Evolutionary conservation across 1,139 yeast genomes (phyloP).

Genomic region (Geotrichum bryndzae): DNA sequence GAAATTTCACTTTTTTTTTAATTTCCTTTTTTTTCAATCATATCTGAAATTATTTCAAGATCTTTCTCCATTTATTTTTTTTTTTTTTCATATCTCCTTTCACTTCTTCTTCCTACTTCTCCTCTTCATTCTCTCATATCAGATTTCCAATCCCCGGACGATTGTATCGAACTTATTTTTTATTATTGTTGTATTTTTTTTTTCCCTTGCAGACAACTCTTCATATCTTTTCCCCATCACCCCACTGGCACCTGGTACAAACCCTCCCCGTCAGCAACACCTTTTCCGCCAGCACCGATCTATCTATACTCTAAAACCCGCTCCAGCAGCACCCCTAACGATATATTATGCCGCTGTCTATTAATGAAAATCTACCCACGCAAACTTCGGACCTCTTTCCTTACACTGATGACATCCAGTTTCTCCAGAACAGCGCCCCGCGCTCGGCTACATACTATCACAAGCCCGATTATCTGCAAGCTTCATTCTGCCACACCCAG

Average conservation of each 20-base stretch:
- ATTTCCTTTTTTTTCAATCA: not conserved
- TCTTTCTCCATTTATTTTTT: not conserved
- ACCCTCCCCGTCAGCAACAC: not conserved
- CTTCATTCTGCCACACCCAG: slow-evolving; percentile 14
- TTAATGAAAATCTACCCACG: not conserved
- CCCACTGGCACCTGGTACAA: not conserved
- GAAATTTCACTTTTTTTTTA: not conserved
- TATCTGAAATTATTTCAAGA: not conserved
- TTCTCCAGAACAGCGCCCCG: not conserved
- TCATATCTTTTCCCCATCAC: not conserved
- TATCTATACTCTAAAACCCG: not conserved
- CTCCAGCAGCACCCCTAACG: not conserved
- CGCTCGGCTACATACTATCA: not conserved
- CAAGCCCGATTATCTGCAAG: not conserved
- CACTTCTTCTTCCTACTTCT: not conserved
- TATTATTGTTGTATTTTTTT: too few relatives aligned
- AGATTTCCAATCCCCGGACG: too few relatives aligned
- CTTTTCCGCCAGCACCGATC: not conserved
- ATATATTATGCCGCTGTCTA: not conserved
- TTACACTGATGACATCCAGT: not conserved
- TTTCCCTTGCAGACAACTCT: too few relatives aligned
- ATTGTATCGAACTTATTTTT: too few relatives aligned
- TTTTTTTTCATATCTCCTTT: not conserved
- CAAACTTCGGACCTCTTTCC: not conserved
- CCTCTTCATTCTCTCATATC: too few relatives aligned